These are phyloP conservation scores for Bryum argenteum DNA, from an alignment of 225 moss, liverwort and hornwort genomes.

Conservation along the genomic window DNA sequence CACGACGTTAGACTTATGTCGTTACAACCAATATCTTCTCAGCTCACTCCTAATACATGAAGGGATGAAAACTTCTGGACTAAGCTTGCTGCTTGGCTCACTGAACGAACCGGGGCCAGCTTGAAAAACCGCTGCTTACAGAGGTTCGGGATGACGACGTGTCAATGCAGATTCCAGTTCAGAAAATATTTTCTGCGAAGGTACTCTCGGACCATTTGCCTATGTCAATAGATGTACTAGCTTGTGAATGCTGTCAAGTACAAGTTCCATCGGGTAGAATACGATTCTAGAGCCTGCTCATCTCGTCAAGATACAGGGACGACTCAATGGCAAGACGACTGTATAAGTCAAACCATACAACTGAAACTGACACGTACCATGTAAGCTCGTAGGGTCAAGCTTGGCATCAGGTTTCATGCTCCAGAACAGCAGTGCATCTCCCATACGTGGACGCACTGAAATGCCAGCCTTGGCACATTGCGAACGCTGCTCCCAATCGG, in stretches of 20 bases:
- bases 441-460: conserved; percentile 90
- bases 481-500: conserved; percentile 83
- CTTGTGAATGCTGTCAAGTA: no score
- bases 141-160: background rate
- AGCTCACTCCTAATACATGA: no score
- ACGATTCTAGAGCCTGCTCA: background rate
- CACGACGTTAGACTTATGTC: no score
- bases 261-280: background rate
- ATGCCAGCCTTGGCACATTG: conserved; percentile 86
- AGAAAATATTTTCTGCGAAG: background rate
- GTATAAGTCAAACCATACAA: background rate
- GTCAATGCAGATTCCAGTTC: background rate
- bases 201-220: background rate
- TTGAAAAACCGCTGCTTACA: background rate
- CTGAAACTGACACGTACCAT: conserved; percentile 62
- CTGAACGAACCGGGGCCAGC: background rate
- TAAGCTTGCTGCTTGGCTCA: background rate
- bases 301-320: background rate
- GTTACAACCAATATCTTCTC: no score
- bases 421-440: conserved; percentile 96
- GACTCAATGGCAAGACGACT: background rate
- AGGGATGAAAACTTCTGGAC: no score
- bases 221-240: background rate
- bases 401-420: conserved; percentile 88
- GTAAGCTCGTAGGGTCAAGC: conserved; percentile 83